Conservation (phyloP, 78 protist genomes). For the Protostelium mycophagum region DNA sequence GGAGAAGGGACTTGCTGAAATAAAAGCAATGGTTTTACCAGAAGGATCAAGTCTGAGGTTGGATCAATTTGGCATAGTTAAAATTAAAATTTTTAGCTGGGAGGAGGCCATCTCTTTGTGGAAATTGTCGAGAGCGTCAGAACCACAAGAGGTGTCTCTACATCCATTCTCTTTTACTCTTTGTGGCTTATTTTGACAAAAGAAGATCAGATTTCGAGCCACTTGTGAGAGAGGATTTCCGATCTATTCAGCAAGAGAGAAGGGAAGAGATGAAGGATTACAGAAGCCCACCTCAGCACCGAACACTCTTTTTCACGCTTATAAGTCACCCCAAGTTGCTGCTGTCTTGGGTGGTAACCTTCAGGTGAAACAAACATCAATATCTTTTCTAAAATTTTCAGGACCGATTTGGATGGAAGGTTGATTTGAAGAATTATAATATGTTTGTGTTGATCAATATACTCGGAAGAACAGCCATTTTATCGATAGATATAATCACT, state of each 20-base stretch:
- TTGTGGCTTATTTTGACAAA: too few relatives aligned
- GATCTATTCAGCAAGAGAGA: neutral
- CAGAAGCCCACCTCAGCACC: neutral
- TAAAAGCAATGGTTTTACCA: too few relatives aligned
- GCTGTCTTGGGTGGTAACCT: neutral
- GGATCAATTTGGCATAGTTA: too few relatives aligned
- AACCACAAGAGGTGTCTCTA: too few relatives aligned
- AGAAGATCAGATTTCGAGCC: neutral
- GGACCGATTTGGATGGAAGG: neutral
- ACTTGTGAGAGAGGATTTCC: neutral
- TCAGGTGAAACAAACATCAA: neutral
- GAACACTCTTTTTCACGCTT: neutral
- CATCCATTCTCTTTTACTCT: too few relatives aligned
- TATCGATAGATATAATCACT: neutral
- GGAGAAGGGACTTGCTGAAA: neutral
- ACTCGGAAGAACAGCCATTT: neutral
- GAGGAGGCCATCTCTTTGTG: too few relatives aligned
- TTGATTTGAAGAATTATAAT: neutral
- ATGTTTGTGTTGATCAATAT: neutral
- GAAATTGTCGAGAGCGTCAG: too few relatives aligned
- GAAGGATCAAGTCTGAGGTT: too few relatives aligned
- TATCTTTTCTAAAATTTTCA: neutral
- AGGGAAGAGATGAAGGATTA: neutral
- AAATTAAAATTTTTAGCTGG: too few relatives aligned
- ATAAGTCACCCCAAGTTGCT: neutral